Base-by-base conservation (phyloP, 2,329 filamentous ascomycete genomes). In the Colletotrichum theobromicola region DNA sequence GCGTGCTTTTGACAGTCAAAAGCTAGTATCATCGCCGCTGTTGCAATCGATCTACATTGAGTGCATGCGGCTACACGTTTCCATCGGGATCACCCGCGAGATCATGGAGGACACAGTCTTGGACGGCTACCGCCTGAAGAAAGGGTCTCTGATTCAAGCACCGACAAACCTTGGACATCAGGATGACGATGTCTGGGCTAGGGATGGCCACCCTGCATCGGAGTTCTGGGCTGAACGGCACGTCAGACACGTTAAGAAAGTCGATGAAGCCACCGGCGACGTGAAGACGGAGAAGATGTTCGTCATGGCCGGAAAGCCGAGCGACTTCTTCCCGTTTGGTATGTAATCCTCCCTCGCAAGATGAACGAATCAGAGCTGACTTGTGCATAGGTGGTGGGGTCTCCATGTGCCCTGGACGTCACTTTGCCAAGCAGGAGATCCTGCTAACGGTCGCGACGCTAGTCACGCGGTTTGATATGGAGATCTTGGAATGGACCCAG, bases 361-460 rank as follows among this genome's bases (percentile, higher is more conserved):
- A 28, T 1, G 6, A 0, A 16, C 5, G 2, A 8, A 7, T 13
- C 12, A 32, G 3, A 7, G 7, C 28, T 35, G 4, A 15, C 8
- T 3, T 13, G 2, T 7, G 8, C 2, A 9, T 12, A 76, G 83
- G 84, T n/a, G 84, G 83, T 7, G 84, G 84, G 0, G 53, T 75
- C 0, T 75, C 78, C 2, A 80, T 84, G 8, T 87, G 85, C 63
- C 83, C 85, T 4, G 85, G 85, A 4, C 79, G 84, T 0, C 78
- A 82, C 61, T 84, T 86, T 75, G 84, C 84, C 1, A 87, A 86
- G 75, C 79, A 81, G 57, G 83, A 86, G 77, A 82, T 87, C 32
- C 75, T 86, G 10, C 50, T 81, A 13, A 78, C 80, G 2, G 58
- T 84, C 2, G 83, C 83, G 9, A 74, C 83, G 30, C 37, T 84